Evolutionary conservation across 2,329 filamentous ascomycete genomes (phyloP), one percentile per base, ranked within the genome.

Genomic region (Fusarium subglutinans): DNA sequence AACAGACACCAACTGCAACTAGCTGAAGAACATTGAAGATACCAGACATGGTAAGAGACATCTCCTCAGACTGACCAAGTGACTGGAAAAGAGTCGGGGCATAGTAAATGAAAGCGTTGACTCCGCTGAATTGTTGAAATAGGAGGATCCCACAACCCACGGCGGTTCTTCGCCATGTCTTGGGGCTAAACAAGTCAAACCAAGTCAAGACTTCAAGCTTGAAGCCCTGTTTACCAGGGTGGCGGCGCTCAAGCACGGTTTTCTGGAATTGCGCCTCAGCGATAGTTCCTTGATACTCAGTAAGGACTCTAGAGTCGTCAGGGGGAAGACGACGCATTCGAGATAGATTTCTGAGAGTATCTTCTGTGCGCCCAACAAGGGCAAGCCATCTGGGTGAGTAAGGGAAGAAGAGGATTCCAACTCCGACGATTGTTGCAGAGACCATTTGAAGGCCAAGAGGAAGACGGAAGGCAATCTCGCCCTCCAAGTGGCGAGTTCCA

Each of bases 371-470:
- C 66, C 90, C 90, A 73, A 91, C 87, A 30, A 87, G 87, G 28
- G 91, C 91, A 22, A 93, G 85, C 92, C 92, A 94, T 63, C 92
- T 87, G 2, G 92, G 92, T 33, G 88, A 56, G 28, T 56, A 56
- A 43, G 54, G 54, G 26, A 56, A 56, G 20, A 56, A 56, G 38
- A 44, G 54, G 30, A 56, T 56, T 24, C 54, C 54, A 43, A 56
- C 15, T 18, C 54, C 54, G 11, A 56, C 26, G 4, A 56, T 18
- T 33, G 54, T 56, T 33, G 85, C 87, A 1, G 87, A 89, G 5
- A 88, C 81, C 72, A 87, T 87, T 80, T 90, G 89, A 14, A 89
- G 37, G n/a, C 35, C 54, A 20, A 56, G 54, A 13, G 54, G 54
- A 30, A 56, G 54, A 18, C 38, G 37, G 26, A 44, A 91, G 22